These are phyloP conservation scores for Arthrobotrys megalospora DNA, from an alignment of 2,329 filamentous ascomycete species.

Conservation along the genomic window DNA sequence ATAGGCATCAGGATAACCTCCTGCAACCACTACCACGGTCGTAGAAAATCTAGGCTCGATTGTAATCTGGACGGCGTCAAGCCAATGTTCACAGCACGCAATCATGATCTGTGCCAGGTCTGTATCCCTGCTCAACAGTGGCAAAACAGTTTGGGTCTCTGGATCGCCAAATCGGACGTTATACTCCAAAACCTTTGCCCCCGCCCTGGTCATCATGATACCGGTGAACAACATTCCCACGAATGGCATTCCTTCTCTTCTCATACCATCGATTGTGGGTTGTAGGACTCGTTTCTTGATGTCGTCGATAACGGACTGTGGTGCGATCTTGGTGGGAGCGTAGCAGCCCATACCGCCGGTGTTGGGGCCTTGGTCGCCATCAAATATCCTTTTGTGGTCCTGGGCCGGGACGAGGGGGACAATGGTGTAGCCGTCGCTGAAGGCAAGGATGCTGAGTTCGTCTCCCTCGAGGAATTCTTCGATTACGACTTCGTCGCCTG, in stretches of 20 bases:
- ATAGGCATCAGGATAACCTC: slow-evolving; percentile 90
- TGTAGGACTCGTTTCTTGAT: slow-evolving; percentile 88
- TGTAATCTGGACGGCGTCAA: slow-evolving; percentile 79
- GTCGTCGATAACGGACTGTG: slow-evolving; percentile 80
- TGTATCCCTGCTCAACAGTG: slow-evolving; percentile 81
- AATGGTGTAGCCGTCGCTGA: slow-evolving; percentile 90
- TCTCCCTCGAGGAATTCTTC: slow-evolving; percentile 94
- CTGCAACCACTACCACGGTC: slow-evolving; percentile 93
- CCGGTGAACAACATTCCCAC: slow-evolving; percentile 86
- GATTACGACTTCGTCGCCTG: slow-evolving; percentile 87
- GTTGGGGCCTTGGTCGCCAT: slow-evolving; percentile 91
- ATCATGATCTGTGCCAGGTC: slow-evolving; percentile 92
- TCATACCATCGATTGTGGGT: slow-evolving; percentile 91
- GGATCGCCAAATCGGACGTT: slow-evolving; percentile 94
- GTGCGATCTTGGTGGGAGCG: slow-evolving; percentile 86
- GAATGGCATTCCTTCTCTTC: slow-evolving; percentile 81
- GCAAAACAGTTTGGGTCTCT: slow-evolving; percentile 88
- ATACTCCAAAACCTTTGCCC: slow-evolving; percentile 89
- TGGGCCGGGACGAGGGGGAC: slow-evolving; percentile 89
- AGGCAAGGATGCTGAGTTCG: slow-evolving; percentile 90
- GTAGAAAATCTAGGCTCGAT: slow-evolving; percentile 81
- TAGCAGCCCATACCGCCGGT: slow-evolving; percentile 99
- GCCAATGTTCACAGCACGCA: slow-evolving; percentile 82
- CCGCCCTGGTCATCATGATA: slow-evolving; percentile 88
- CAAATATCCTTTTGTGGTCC: slow-evolving; percentile 95